Conservation (phyloP, 2,329 filamentous ascomycete species). For the Monosporascus sp. region DNA sequence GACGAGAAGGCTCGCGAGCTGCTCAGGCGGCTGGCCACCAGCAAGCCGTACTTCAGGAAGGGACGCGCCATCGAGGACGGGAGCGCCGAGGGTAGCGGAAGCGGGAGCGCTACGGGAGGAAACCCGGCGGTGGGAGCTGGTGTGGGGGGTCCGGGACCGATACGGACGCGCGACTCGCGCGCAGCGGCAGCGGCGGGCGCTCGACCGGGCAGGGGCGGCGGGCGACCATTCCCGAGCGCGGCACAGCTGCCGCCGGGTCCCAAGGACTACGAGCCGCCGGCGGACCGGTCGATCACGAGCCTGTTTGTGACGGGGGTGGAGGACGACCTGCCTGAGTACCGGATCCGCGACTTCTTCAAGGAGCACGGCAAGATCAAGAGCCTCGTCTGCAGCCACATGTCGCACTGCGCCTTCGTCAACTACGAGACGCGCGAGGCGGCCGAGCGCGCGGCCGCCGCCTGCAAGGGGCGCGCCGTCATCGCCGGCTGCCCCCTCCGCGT, state of each 20-base stretch:
- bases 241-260: slow-evolving; percentile 74
- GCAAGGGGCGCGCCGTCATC: slow-evolving; percentile 83
- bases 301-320: slow-evolving; percentile 94
- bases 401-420: slow-evolving; percentile 95
- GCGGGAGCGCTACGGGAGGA: slow-evolving; percentile 34
- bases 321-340: slow-evolving; percentile 90
- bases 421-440: slow-evolving; percentile 80
- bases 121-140: slow-evolving; percentile 50
- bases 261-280: slow-evolving; percentile 79
- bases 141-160: slow-evolving; percentile 63
- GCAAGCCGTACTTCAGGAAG: slow-evolving; percentile 92
- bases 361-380: slow-evolving; percentile 86
- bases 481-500: slow-evolving; percentile 85
- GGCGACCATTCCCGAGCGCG: slow-evolving; percentile 60
- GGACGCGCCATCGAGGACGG: slow-evolving; percentile 66
- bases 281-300: slow-evolving; percentile 81
- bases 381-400: slow-evolving; percentile 91
- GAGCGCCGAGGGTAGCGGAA: slow-evolving; percentile 31
- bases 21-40: slow-evolving; percentile 76
- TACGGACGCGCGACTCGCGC: slow-evolving; percentile 65
- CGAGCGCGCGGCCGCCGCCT: slow-evolving; percentile 77
- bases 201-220: slow-evolving; percentile 39
- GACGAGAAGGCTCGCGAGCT: slow-evolving; percentile 94
- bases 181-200: slow-evolving; percentile 47
- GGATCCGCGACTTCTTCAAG: slow-evolving; percentile 85